Evolutionary conservation across 2,329 filamentous ascomycete species (phyloP), one percentile per base, ranked within the genome.

Genomic region (Cladosporium cucumerinum): DNA sequence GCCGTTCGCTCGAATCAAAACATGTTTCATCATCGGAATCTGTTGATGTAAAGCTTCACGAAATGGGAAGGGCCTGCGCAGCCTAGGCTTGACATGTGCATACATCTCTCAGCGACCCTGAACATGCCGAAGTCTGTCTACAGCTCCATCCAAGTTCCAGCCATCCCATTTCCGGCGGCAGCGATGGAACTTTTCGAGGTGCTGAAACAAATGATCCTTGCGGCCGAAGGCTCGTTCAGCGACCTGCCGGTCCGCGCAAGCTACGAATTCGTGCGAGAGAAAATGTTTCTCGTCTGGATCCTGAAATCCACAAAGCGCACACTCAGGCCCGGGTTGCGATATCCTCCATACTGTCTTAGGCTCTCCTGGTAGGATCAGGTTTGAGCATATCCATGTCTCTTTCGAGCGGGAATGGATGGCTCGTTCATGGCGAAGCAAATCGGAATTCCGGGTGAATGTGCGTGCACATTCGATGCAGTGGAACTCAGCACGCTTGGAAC

Each of bases 161-260:
- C 57, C 57, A 7, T 48, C 39, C 57, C 57, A 60, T 49, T 60
- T 60, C 2, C 57, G 39, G 30, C 51, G 51, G 32, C 57, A 60
- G 7, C 39, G 57, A 30, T 60, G 57, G n/a, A 60, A 60, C n/a
- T 60, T 60, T 6, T 60, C 36, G 7, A 60, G 57, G n/a, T 60
- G 57, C n/a, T 60, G 57, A 1, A 39, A 49, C 57, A 60, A 23
- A 25, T 60, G 57, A 49, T 60, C 57, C 18, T 49, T 60, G 23
- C 57, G 36, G 5, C 39, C 11, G 14, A 60, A 60, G 0, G 36
- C 49, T 30, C 57, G 25, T 49, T 60, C 57, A 26, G 39, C 18
- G 10, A 60, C 26, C 30, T 25, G 18, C 2, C 57, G 57, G 46
- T 60, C 57, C 25, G 57, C 57, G 26, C 57, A 60, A 18, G 57